Base-by-base conservation (phyloP, 345 rosid species). In the Punica granatum region DNA sequence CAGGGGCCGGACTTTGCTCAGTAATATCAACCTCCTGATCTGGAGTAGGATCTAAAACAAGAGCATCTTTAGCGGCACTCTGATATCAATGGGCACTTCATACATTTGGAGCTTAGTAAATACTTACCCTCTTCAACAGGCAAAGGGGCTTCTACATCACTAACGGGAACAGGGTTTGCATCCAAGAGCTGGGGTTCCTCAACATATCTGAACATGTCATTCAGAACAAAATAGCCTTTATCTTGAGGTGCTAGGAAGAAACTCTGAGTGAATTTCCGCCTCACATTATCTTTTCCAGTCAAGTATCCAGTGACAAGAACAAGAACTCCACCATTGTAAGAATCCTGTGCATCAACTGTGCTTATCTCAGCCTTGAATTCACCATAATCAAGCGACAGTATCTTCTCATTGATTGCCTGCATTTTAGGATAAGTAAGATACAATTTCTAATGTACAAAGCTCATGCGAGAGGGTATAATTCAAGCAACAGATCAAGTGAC, bases 231-330 rank as follows among this genome's bases (percentile, higher is more conserved):
- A 84, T 88, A 94, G 16, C 99, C 99, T 0, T 77, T 88, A 69
- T 94, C 97, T 78, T 94, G 99, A 43, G 98, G 99, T 21, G 96
- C 96, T 72, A 95, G 79, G 78, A 95, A 92, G 80, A 95, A 92
- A 32, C 79, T 83, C 77, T 92, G 99, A 62, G 88, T 76, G 78
- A 92, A 92, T 42, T 80, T 88, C 77, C 82, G 79, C 72, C 77
- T 82, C 67, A 74, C 33, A 30, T 74, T 39, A 64, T 88, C 89
- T 68, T 70, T 83, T 58, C 86, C 90, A 59, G 79, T 88, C 80
- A 94, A 73, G 78, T 74, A 83, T 51, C 98, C 97, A 67, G 96
- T 89, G 69, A 94, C 99, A 48, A 88, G 79, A 31, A 92, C 98
- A 70, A 82, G 78, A 19, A 85, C 87, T 66, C 99, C 97, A 1